These are phyloP conservation scores for Boletus insuetus DNA, from an alignment of 768 basidiomycete genomes.

Conservation along the genomic window DNA sequence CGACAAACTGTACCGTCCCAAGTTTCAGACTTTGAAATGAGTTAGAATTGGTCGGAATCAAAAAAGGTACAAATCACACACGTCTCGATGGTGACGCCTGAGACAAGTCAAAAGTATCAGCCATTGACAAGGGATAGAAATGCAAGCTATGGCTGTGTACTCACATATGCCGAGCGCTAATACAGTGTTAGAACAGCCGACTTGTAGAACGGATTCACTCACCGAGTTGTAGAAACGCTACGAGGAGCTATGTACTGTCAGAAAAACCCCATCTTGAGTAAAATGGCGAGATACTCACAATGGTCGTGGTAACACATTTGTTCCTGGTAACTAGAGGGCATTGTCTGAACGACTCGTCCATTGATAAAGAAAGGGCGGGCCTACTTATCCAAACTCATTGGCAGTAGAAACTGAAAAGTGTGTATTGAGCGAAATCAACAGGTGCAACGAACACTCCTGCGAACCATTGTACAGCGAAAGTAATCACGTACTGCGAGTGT, in stretches of 20 bases:
- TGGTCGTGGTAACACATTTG: not conserved
- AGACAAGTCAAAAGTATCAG: not conserved
- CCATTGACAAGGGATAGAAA: not conserved
- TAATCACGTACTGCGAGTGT: constrained; percentile 2
- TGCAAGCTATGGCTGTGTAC: not conserved
- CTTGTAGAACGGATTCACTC: not conserved
- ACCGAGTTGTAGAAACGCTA: constrained; percentile 4
- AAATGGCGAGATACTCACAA: not conserved
- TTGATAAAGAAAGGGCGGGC: not conserved
- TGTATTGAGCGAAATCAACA: not conserved
- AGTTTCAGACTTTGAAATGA: not conserved
- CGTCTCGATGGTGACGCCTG: constrained; percentile 1
- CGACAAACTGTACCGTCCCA: constrained; percentile 5
- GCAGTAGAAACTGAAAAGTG: constrained; percentile 10
- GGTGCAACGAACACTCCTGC: not conserved
- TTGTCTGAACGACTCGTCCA: not conserved
- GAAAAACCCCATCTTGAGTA: not conserved
- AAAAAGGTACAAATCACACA: not conserved
- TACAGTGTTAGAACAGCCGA: not conserved
- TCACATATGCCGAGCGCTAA: constrained; percentile 8
- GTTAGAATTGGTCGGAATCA: not conserved
- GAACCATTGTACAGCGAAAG: constrained; percentile 12
- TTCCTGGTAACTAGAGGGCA: not conserved
- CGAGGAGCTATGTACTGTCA: not conserved
- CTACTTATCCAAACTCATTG: constrained; percentile 20